Conservation (phyloP, 345 rosid species). For the Arabidopsis arenosa region DNA sequence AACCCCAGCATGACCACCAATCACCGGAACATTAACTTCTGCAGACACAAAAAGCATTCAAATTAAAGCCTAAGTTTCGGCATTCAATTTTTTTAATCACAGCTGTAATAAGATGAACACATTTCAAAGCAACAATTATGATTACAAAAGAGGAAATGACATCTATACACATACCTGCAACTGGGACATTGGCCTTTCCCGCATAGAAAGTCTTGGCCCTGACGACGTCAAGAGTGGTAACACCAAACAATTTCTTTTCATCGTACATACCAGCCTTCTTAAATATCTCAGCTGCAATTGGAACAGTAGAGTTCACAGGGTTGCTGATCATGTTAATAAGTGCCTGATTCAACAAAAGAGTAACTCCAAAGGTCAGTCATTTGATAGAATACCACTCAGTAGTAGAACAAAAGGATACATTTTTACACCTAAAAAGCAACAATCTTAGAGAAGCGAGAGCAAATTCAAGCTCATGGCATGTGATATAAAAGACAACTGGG, state of each 20-base stretch:
- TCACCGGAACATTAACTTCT: slow-evolving; percentile 82
- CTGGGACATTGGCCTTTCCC: slow-evolving; percentile 56
- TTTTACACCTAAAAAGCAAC: not conserved
- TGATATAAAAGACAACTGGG: no score
- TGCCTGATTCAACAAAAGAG: slow-evolving; percentile 47
- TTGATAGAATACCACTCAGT: not conserved
- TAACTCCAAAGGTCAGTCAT: not conserved
- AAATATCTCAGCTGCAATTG: slow-evolving; percentile 80
- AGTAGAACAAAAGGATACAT: not conserved
- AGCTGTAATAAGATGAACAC: not conserved
- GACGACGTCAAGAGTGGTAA: slow-evolving; percentile 76
- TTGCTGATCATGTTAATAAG: slow-evolving; percentile 76
- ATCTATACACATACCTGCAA: slow-evolving; percentile 38
- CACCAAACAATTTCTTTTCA: slow-evolving; percentile 72
- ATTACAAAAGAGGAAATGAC: not conserved
- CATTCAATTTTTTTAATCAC: not conserved
- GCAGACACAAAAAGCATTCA: slow-evolving; percentile 35
- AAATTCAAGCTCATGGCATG: not conserved
- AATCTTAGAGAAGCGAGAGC: not conserved
- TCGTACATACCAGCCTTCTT: slow-evolving; percentile 75
- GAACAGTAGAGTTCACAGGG: slow-evolving; percentile 83
- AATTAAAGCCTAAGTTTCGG: not conserved
- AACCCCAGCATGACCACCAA: slow-evolving; percentile 90
- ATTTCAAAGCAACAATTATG: not conserved
- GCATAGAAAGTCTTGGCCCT: slow-evolving; percentile 82